Evolutionary conservation across 2,329 filamentous ascomycete species (phyloP).

Genomic region (Apiospora malaysiana): DNA sequence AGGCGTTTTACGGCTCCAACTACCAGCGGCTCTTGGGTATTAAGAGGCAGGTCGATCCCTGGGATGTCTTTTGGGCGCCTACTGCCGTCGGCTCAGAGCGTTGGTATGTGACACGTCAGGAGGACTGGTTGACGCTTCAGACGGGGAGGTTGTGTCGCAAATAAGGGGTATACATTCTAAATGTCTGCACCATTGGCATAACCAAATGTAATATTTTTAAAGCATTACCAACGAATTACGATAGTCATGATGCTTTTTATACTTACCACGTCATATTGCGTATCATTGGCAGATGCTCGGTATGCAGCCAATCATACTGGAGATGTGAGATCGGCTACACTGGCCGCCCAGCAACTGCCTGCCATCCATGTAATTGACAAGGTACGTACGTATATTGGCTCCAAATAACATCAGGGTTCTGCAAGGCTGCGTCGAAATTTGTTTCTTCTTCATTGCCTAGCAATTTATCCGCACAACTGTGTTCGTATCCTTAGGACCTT

Average conservation of each 20-base stretch:
- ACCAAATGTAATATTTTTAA: too few relatives aligned
- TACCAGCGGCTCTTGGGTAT: conserved; percentile 45
- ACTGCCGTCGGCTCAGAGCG: neutral
- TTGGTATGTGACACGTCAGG: conserved; percentile 14
- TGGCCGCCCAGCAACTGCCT: neutral
- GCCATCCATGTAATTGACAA: neutral
- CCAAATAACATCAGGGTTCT: too few relatives aligned
- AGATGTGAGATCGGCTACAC: neutral
- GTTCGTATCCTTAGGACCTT: too few relatives aligned
- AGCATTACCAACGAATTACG: too few relatives aligned
- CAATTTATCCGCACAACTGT: too few relatives aligned
- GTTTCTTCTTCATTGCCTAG: too few relatives aligned
- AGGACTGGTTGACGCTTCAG: conserved; percentile 11
- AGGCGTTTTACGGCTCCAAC: conserved; percentile 49
- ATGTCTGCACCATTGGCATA: neutral
- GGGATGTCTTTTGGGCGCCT: conserved; percentile 14
- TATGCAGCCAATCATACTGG: neutral
- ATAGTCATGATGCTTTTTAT: neutral
- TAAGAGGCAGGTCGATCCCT: conserved; percentile 44
- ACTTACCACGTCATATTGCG: neutral
- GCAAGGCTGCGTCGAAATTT: too few relatives aligned
- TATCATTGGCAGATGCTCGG: neutral
- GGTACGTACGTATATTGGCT: neutral
- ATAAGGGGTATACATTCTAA: neutral
- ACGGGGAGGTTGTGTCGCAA: conserved; percentile 6